A percentile compares a stretch with the other conserved stretches of the same genome.
These are phyloP conservation scores for Fusarium longipes DNA, from an alignment of 2,329 filamentous ascomycete species.

Conservation along the genomic window DNA sequence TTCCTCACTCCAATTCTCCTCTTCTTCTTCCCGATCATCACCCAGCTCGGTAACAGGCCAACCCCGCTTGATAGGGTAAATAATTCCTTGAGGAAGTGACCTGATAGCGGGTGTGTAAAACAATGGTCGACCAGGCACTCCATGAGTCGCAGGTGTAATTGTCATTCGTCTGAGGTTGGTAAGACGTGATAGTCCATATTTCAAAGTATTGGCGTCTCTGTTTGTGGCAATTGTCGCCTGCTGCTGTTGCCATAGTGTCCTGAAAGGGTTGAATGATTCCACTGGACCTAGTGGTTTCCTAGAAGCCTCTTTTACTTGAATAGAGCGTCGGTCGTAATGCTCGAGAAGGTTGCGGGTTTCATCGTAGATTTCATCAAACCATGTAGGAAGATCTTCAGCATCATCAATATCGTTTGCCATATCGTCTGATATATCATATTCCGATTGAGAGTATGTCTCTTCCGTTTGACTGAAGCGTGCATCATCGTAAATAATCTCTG, in stretches of 20 bases:
- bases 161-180: slow-evolving; percentile 51
- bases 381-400: background rate
- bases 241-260: slow-evolving; percentile 51
- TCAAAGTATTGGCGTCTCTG: slow-evolving; percentile 49
- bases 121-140: slow-evolving; percentile 49
- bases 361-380: background rate
- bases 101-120: slow-evolving; percentile 50
- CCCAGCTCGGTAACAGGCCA: slow-evolving; percentile 17
- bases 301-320: background rate
- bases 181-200: slow-evolving; percentile 48
- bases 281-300: background rate
- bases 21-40: background rate
- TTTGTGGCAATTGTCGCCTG: slow-evolving; percentile 45
- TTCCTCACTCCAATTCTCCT: background rate
- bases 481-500: too few species aligned
- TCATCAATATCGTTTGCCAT: background rate
- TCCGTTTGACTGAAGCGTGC: background rate
- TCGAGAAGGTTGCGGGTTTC: accelerated
- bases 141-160: slow-evolving; percentile 56
- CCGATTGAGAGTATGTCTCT: too few species aligned
- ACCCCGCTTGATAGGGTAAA: slow-evolving; percentile 53
- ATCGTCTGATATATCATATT: background rate
- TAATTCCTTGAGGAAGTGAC: slow-evolving; percentile 47
- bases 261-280: slow-evolving; percentile 48
- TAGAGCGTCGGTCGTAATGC: background rate